A percentile compares a stretch with the other conserved stretches of the same genome.
phyloP scores from a whole-genome alignment of 1,284 basidiomycete genomes.

The Schizophyllum commune region DNA sequence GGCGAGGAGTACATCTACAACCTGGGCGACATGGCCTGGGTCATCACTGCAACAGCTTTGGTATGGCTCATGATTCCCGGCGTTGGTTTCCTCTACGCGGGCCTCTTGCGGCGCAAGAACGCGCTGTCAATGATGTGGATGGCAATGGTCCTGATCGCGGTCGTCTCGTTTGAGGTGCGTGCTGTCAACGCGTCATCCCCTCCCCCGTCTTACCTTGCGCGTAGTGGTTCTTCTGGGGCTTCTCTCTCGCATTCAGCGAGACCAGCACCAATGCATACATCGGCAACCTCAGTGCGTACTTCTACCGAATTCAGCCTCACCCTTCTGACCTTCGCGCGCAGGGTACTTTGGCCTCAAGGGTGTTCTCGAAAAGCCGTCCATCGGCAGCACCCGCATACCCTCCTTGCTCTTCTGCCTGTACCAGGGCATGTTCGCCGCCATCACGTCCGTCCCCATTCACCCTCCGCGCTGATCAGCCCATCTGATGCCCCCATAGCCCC shows the following conservation, averaged over 20 bases:
- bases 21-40: slow-evolving; percentile 68
- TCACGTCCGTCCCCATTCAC: slow-evolving; percentile 44
- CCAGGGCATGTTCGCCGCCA: slow-evolving; percentile 85
- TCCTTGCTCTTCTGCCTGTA: slow-evolving; percentile 84
- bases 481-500: slow-evolving; percentile 32
- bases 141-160: slow-evolving; percentile 67
- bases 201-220: slow-evolving; percentile 10
- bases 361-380: slow-evolving; percentile 73
- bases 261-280: slow-evolving; percentile 46
- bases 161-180: slow-evolving; percentile 68
- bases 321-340: slow-evolving; percentile 30
- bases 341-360: slow-evolving; percentile 80
- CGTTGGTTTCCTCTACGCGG: slow-evolving; percentile 88
- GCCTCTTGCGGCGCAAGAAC: slow-evolving; percentile 73
- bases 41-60: slow-evolving; percentile 12
- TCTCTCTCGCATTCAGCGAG: slow-evolving; percentile 63
- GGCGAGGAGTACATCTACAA: slow-evolving; percentile 38
- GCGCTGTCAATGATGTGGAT: slow-evolving; percentile 91
- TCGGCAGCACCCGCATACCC: slow-evolving; percentile 69
- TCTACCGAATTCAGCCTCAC: slow-evolving; percentile 3
- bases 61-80: slow-evolving; percentile 89
- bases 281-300: slow-evolving; percentile 52
- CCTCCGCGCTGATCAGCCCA: neutral
- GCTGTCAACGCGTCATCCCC: neutral
- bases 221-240: slow-evolving; percentile 74